Evolutionary conservation across 306 rosid genomes (phyloP), one percentile per base, ranked within the genome.

Genomic region (Lathyrus oleraceus): DNA sequence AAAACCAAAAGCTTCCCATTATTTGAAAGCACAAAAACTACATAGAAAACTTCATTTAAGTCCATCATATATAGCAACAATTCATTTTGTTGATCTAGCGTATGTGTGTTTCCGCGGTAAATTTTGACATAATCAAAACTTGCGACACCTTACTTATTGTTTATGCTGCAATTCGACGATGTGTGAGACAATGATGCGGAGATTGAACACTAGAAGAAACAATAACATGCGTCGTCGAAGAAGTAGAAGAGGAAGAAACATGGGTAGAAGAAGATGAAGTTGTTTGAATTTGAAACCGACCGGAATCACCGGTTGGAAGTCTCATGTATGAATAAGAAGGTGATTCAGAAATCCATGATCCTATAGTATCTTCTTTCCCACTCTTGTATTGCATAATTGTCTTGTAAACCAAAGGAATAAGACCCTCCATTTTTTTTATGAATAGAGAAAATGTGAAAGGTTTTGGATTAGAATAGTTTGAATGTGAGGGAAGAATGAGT

Each of bases 331-430:
- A 75, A 56, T 84, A 81, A 0, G 90, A 82, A 66, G 98, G 95
- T 0, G 96, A 89, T 6, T 90, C 98, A 12, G 45, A 40, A 73
- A 92, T 44, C 88, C 87, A 88, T 14, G 96, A 85, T 47, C 83
- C 86, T 2, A 86, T 51, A 5, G 81, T 56, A 8, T 75, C 86
- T 75, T 81, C 85, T 14, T 81, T 84, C 0, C 65, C 88, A 73
- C 70, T 76, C 87, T 79, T 92, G 89, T 88, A 81, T 28, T 92
- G 96, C 52, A 86, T 81, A 17, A 92, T 82, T 1, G 95, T 89
- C 72, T 40, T 88, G 85, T 92, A 92, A 23, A 92, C 95, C 43
- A 86, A 83, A 36, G 98, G 98, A 76, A 92, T 89, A 13, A 92
- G 83, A 71, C 98, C 98, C 82, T 92, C 98, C 98, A 92, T 92